These are phyloP conservation scores for Trichothecium sympodiale DNA, from an alignment of 2,329 filamentous ascomycete genomes.

Conservation along the genomic window DNA sequence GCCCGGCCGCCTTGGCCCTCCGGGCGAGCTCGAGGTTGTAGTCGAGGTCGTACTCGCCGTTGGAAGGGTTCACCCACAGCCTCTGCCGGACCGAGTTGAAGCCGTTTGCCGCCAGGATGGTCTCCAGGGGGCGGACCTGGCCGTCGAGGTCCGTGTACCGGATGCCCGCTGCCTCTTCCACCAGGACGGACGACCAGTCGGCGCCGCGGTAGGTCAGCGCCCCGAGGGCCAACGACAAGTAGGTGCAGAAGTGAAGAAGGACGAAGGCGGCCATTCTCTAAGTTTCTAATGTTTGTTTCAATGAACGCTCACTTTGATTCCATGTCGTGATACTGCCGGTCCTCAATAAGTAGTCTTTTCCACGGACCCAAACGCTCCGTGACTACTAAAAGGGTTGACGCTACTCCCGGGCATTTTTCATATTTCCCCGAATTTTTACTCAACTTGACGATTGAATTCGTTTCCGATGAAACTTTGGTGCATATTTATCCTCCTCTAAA, in stretches of 20 bases:
- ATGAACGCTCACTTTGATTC: no score
- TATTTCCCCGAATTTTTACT: no score
- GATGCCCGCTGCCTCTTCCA: conserved; percentile 52
- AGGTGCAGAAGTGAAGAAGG: conserved; percentile 6
- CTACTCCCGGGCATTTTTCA: no score
- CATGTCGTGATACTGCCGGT: no score
- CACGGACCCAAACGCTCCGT: no score
- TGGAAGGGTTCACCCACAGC: conserved; percentile 57
- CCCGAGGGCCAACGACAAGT: conserved; percentile 15
- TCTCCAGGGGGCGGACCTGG: conserved; percentile 43
- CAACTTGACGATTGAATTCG: no score
- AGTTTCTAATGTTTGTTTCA: neutral
- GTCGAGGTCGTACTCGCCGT: conserved; percentile 55
- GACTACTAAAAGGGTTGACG: no score
- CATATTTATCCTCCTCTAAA: no score
- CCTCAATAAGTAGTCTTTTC: no score
- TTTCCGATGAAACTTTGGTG: no score
- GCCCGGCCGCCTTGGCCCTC: conserved; percentile 50
- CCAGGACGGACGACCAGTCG: conserved; percentile 57
- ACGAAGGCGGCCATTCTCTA: no score
- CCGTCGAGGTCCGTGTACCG: conserved; percentile 48
- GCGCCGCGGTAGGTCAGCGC: conserved; percentile 53
- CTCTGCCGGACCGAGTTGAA: conserved; percentile 62
- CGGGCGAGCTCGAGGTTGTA: conserved; percentile 61
- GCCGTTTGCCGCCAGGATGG: conserved; percentile 48